A percentile compares a stretch with the other conserved stretches of the same genome.
Conservation (phyloP, 208 protist genomes). For the Sergeia podlipaevii region DNA sequence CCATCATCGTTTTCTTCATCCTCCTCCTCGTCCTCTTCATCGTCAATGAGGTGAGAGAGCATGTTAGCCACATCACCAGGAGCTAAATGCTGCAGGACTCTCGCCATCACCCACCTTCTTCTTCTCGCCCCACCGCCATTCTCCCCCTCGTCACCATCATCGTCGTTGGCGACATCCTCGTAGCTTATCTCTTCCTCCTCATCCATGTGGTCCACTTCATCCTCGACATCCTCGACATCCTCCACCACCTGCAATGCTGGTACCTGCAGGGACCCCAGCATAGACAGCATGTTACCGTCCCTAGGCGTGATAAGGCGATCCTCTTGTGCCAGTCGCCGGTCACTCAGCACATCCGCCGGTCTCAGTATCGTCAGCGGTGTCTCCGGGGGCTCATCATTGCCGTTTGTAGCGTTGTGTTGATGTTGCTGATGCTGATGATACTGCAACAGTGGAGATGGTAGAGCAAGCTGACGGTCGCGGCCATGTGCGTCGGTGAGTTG, state of each 20-base stretch:
- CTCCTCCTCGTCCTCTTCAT: background rate
- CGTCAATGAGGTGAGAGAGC: background rate
- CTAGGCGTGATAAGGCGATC: slow-evolving; percentile 9
- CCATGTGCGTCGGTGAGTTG: no score
- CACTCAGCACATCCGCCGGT: no score
- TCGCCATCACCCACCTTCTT: background rate
- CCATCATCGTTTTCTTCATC: background rate
- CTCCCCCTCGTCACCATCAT: slow-evolving; percentile 6
- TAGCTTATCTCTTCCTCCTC: background rate
- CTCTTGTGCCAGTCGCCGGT: slow-evolving; percentile 1
- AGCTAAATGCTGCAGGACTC: background rate
- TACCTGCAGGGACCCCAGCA: background rate
- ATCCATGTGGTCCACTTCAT: background rate
- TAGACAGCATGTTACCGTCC: background rate
- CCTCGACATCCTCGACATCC: background rate
- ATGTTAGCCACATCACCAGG: background rate
- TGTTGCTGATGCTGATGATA: no score
- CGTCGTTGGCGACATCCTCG: slow-evolving; percentile 4
- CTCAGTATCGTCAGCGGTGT: no score
- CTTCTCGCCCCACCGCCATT: slow-evolving; percentile 4
- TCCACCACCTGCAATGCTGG: background rate
- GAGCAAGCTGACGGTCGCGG: no score
- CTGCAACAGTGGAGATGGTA: no score
- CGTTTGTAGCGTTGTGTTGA: no score
- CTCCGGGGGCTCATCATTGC: no score